Evolutionary conservation across 352 stramenopile genomes (phyloP), one percentile per base, ranked within the genome.

Genomic region (Phytophthora lateralis): DNA sequence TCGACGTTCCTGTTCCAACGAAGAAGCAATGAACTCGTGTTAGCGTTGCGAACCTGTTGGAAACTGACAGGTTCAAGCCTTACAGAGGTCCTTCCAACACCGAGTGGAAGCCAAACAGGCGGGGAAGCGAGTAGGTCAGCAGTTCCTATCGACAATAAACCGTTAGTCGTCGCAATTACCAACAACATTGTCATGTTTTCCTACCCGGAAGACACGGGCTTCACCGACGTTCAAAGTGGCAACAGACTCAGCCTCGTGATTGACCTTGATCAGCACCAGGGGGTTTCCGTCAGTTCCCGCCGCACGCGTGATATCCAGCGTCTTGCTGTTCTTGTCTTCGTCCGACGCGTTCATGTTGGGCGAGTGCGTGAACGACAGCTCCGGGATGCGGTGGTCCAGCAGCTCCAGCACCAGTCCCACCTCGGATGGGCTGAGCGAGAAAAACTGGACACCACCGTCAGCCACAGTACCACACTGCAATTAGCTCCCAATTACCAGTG

Each of bases 351-450:
- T 95, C 68, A 91, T 82, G 65, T 92, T 93, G 30, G 84, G 76
- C 59, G 86, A 88, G 69, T 93, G 86, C 50, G 73, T 80, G 48
- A 95, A 64, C 37, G 82, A 84, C 18, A 93, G 64, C 65, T 90
- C 78, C 21, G 67, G 57, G 21, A 90, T 75, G 32, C 78, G 80
- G 32, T 74, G 67, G 58, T 95, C 84, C 37, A 95, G 74, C 47
- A 92, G 63, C 59, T 95, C 85, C 20, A 95, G 73, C 42, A 93
- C 71, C 30, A 91, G 61, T 9, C 86, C 86, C 43, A 93, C 75
- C 60, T 95, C 86, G 12, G 83, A 84, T 26, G 84, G 84, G 38
- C 80, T 91, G 26, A 95, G 51, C 26, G 82, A 87, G 64, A 95
- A 95, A 53, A 90, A 93, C 86, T 95, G 51, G n/a, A 64, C 8